A percentile compares a stretch with the other conserved stretches of the same genome.
phyloP scores from a whole-genome alignment of 2,329 filamentous ascomycete species.

The Cladophialophora carrionii region DNA sequence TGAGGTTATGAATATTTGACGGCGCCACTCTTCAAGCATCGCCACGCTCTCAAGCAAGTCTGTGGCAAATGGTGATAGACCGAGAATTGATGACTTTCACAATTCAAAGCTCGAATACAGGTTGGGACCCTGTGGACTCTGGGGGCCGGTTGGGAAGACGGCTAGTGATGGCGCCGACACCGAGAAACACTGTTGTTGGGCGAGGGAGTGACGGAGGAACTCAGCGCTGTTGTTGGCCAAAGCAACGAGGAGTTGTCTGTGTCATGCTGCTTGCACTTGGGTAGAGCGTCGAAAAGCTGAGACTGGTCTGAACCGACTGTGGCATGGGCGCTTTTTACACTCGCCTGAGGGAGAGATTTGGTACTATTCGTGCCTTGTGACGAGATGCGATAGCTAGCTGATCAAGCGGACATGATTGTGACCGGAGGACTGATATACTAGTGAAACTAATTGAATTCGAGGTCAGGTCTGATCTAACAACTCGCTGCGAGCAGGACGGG shows the following conservation, averaged over 20 bases:
- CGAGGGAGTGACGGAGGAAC: not conserved
- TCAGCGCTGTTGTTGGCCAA: not conserved
- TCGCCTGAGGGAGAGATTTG: not conserved
- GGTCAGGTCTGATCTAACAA: not conserved
- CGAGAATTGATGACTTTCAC: not conserved
- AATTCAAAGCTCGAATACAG: not conserved
- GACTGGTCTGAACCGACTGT: not conserved
- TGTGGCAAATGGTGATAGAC: not conserved
- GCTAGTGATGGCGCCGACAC: not conserved
- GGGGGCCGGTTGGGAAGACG: too few species aligned
- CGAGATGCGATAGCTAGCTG: not conserved
- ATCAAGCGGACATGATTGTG: not conserved
- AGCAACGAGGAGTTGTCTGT: not conserved
- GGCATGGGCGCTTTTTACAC: not conserved
- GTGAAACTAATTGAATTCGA: not conserved
- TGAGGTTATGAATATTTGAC: not conserved
- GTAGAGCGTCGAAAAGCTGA: not conserved
- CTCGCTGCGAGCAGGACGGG: not conserved
- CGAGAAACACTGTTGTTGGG: not conserved
- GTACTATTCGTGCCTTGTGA: not conserved
- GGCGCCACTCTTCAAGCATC: not conserved
- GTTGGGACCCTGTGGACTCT: not conserved
- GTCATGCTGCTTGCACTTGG: not conserved
- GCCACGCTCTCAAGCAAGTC: not conserved
- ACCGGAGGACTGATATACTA: not conserved